Evolutionary conservation across 768 basidiomycete genomes (phyloP), one percentile per base, ranked within the genome.

Genomic region (Boletus subparvulus): DNA sequence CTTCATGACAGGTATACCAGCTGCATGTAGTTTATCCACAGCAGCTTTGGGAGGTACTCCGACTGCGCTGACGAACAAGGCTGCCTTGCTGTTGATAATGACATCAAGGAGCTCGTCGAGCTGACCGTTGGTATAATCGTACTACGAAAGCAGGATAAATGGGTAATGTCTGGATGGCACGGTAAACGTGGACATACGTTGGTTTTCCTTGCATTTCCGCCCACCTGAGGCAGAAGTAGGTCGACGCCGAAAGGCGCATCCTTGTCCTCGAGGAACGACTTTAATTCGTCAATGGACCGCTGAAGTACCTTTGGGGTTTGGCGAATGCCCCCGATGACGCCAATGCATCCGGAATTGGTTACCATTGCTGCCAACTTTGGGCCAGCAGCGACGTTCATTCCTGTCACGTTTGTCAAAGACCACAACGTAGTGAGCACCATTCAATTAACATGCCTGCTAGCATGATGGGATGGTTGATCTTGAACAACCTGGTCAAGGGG

Each of bases 301-400:
- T 83, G 79, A 24, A 92, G 82, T 63, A 89, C 80, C 63, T 83
- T 85, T 21, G 88, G 90, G 50, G 78, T 88, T 65, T 88, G 87
- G 37, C 82, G 80, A 44, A 90, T 71, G 35, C 93, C 94, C 4
- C 92, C 94, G 61, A 95, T 93, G 64, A 94, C 91, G 21, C 94
- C 94, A 61, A 90, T 85, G 6, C 90, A 90, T 62, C 86, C 93
- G 21, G 93, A 83, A 65, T 94, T 94, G n/a, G 91, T 91, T n/a
- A 94, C 91, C 2, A 90, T 84, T 21, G 92, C 93, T 19, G 92
- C 92, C 9, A 94, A 75, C 71, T 80, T 87, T 12, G 92, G 90
- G 7, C 90, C 90, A 46, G 92, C 89, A 50, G 91, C 92, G 33
- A 93, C 85, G 66, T 90, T 92, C 91, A 93, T 92, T 24, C 69